phyloP scores from a whole-genome alignment of 345 rosid genomes.

The Lepidium africanum region DNA sequence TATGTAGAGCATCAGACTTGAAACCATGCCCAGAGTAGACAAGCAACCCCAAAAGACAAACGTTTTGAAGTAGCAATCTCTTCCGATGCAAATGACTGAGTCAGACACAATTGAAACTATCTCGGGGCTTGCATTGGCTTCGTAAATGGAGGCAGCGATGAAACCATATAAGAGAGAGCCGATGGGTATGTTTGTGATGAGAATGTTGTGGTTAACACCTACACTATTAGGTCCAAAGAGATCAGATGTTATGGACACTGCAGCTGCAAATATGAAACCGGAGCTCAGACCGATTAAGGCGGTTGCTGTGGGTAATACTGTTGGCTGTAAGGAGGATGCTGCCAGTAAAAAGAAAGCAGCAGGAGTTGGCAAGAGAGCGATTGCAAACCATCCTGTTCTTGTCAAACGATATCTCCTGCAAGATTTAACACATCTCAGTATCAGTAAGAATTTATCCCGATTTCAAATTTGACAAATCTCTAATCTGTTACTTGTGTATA shows the following conservation, averaged over 20 bases:
- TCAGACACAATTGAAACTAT: constrained; percentile 25
- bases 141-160: constrained; percentile 70
- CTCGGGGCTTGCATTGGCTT: constrained; percentile 37
- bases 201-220: constrained; percentile 85
- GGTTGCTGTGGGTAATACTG: constrained; percentile 37
- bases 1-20: constrained; percentile 52
- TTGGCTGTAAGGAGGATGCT: constrained; percentile 36
- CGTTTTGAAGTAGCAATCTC: constrained; percentile 61
- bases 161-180: constrained; percentile 72
- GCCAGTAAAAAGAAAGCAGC: constrained; percentile 58
- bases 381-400: constrained; percentile 77
- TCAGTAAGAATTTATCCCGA: not conserved
- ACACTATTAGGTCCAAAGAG: constrained; percentile 72
- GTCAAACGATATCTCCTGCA: constrained; percentile 75
- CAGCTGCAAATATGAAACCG: constrained; percentile 66
- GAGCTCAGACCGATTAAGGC: constrained; percentile 69
- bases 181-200: constrained; percentile 83
- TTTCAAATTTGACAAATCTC: not conserved
- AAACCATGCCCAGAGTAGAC: constrained; percentile 57
- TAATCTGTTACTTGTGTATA: constrained; percentile 43
- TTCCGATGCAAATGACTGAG: constrained; percentile 68
- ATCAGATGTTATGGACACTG: constrained; percentile 79
- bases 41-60: constrained; percentile 82
- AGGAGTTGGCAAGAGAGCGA: constrained; percentile 59
- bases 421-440: not conserved